Conservation (phyloP, 768 basidiomycete species). For the Tephrocybe sp. region DNA sequence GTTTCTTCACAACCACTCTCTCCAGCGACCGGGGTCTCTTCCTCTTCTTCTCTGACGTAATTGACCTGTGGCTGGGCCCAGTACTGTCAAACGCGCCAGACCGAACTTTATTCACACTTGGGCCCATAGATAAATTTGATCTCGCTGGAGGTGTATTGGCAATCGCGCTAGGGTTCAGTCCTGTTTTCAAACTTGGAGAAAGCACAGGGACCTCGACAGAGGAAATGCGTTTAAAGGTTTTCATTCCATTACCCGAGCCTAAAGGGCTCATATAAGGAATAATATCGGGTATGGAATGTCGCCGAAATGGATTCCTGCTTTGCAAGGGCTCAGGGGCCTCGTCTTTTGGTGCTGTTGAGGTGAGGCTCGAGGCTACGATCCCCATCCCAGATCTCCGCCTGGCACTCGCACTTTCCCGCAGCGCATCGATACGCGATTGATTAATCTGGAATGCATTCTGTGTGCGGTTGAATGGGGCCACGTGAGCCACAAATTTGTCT, state of each 20-base stretch:
- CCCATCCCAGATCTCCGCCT: slow-evolving; percentile 5
- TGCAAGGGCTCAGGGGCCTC: slow-evolving; percentile 3
- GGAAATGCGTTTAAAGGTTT: slow-evolving; percentile 25
- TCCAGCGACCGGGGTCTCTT: background rate
- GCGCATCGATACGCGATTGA: slow-evolving; percentile 12
- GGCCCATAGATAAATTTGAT: background rate
- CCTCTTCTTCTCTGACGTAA: background rate
- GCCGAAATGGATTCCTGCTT: slow-evolving; percentile 21
- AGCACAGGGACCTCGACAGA: slow-evolving; percentile 27
- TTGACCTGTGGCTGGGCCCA: slow-evolving; percentile 4
- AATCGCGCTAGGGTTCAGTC: background rate
- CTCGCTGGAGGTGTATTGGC: background rate
- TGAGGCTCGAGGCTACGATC: background rate
- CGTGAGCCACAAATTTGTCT: background rate
- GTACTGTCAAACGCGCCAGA: background rate
- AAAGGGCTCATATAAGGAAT: background rate
- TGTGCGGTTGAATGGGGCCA: slow-evolving; percentile 11
- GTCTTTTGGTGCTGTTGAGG: background rate
- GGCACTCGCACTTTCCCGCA: slow-evolving; percentile 12
- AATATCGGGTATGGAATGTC: slow-evolving; percentile 5
- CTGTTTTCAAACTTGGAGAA: slow-evolving; percentile 11
- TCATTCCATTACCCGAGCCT: slow-evolving; percentile 7
- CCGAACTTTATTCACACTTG: background rate
- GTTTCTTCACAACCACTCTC: slow-evolving; percentile 4
- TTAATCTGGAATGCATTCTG: slow-evolving; percentile 11